Conservation (phyloP, 805 yeast genomes). For the Yarrowia divulgata region DNA sequence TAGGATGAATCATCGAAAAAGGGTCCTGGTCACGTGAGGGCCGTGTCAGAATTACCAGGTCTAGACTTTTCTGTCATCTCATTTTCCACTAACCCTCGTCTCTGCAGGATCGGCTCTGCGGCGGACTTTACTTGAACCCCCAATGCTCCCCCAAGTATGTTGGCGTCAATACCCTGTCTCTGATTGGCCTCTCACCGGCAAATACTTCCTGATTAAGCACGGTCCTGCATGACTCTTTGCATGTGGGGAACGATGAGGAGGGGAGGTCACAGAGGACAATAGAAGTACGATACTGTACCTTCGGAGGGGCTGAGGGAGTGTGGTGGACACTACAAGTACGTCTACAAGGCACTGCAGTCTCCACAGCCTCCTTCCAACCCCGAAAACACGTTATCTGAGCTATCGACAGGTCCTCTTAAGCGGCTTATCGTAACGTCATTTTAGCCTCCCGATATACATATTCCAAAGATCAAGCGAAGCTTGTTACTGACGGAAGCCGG, state of each 20-base stretch:
- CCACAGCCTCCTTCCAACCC: background rate
- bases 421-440: constrained; percentile 5
- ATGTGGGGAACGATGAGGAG: constrained; percentile 2
- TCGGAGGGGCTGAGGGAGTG: background rate
- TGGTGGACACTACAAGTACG: no score
- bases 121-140: constrained; percentile 3
- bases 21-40: constrained; percentile 9
- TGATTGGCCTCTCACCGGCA: constrained; percentile 19
- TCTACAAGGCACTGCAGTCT: no score
- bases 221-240: constrained; percentile 27
- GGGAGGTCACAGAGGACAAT: background rate
- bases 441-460: constrained; percentile 1
- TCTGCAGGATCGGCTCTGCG: background rate
- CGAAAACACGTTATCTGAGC: background rate
- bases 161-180: background rate
- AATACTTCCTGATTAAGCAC: constrained; percentile 23
- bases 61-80: background rate
- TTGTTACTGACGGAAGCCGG: constrained; percentile 10
- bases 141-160: background rate
- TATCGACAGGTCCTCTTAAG: background rate
- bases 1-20: background rate
- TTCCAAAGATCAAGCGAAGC: background rate
- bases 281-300: background rate
- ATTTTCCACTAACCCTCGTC: no score
- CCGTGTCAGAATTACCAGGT: constrained; percentile 2